A percentile compares a stretch with the other conserved stretches of the same genome.
Evolutionary conservation across 306 rosid species (phyloP).

Genomic region (Prunus armeniaca): DNA sequence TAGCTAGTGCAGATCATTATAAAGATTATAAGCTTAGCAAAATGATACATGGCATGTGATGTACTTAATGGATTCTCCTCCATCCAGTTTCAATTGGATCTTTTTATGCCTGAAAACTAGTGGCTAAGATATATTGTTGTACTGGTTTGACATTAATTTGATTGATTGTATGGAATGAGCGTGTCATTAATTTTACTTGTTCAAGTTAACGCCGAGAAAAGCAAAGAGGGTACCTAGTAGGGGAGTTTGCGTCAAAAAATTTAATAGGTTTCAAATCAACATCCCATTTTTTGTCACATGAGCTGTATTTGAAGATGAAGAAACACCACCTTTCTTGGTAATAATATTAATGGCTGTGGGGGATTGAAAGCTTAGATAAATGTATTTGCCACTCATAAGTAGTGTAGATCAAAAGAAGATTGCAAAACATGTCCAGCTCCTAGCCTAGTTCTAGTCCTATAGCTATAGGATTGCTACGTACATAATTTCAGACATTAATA

Average conservation of each 20-base stretch:
- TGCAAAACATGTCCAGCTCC: background rate
- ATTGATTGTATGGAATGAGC: background rate
- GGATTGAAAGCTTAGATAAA: background rate
- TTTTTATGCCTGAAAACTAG: background rate
- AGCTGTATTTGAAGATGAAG: background rate
- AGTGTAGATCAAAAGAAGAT: background rate
- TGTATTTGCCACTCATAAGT: background rate
- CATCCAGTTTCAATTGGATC: background rate
- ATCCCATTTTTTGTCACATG: conserved; percentile 9
- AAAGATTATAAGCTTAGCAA: background rate
- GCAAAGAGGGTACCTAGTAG: background rate
- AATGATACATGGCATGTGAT: background rate
- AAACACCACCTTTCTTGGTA: background rate
- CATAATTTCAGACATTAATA: background rate
- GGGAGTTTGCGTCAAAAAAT: background rate
- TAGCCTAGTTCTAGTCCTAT: background rate
- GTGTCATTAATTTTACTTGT: background rate
- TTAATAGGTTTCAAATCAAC: background rate
- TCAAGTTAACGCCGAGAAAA: background rate
- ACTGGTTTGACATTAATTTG: background rate
- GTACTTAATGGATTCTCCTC: background rate
- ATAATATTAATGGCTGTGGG: background rate
- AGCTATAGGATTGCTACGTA: background rate
- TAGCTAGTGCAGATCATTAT: no score
- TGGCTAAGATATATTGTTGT: background rate